Percentiles rank a stretch among this genome's conserved stretches.
Conservation (phyloP, 2,329 filamentous ascomycete species). For the Thermochaetoides dissita region DNA sequence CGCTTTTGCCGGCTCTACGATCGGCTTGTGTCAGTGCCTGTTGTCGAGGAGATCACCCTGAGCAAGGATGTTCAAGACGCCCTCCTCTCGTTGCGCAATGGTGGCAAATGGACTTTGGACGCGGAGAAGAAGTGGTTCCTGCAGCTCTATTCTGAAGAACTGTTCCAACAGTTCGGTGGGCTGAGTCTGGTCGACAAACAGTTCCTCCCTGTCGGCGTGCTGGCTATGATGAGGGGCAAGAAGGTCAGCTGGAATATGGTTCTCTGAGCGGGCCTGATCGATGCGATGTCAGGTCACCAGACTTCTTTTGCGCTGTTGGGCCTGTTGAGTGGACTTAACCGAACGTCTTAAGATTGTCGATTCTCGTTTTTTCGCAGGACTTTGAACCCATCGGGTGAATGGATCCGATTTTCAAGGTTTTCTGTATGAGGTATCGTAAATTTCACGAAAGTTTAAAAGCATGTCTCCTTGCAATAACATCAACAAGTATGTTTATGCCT, state of each 20-base stretch:
- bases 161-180: constrained; percentile 22
- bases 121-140: constrained; percentile 22
- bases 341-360: too few relatives aligned
- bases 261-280: constrained; percentile 13
- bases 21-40: constrained; percentile 16
- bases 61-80: constrained; percentile 14
- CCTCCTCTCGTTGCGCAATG: constrained; percentile 6
- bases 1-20: constrained; percentile 14
- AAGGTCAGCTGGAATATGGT: constrained; percentile 29
- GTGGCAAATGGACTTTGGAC: constrained; percentile 4
- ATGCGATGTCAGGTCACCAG: neutral
- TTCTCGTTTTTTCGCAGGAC: too few relatives aligned
- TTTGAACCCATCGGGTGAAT: too few relatives aligned
- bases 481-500: too few relatives aligned
- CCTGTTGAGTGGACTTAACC: too few relatives aligned
- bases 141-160: constrained; percentile 19
- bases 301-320: neutral
- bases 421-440: too few relatives aligned
- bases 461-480: too few relatives aligned
- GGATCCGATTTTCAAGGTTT: too few relatives aligned
- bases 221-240: constrained; percentile 26
- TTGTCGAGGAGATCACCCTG: constrained; percentile 12
- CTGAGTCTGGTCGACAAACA: constrained; percentile 24
- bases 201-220: constrained; percentile 24
- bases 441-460: too few relatives aligned